phyloP scores from a whole-genome alignment of 2,329 filamentous ascomycete species.

The Aureobasidium sp. region DNA sequence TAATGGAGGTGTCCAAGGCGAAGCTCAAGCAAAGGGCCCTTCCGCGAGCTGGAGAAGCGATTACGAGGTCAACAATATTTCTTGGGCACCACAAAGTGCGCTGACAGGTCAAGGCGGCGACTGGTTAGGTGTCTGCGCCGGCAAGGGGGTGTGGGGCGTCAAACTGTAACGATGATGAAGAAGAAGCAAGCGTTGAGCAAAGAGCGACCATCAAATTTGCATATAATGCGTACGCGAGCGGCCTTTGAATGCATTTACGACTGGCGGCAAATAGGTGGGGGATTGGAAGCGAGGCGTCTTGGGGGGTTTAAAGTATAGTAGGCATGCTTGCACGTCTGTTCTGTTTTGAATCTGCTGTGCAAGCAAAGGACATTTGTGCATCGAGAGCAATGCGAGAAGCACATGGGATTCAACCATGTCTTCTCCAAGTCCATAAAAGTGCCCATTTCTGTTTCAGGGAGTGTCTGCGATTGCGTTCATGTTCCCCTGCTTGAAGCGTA shows the following conservation, averaged over 20 bases:
- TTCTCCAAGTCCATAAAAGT: not conserved
- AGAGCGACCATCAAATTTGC: constrained; percentile 6
- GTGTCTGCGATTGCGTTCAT: not conserved
- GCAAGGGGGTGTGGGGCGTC: constrained; percentile 75
- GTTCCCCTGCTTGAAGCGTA: not conserved
- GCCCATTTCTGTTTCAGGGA: not conserved
- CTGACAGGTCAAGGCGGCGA: constrained; percentile 65
- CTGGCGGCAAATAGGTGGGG: not conserved
- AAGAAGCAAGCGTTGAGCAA: not conserved
- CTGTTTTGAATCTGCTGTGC: not conserved
- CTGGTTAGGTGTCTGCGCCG: constrained; percentile 77
- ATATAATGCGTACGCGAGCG: constrained; percentile 4
- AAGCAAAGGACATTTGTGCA: not conserved
- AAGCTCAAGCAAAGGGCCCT: constrained; percentile 54
- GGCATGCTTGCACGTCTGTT: not conserved
- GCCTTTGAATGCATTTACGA: constrained; percentile 12
- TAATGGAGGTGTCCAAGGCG: constrained; percentile 18
- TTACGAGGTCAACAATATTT: constrained; percentile 78
- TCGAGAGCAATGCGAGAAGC: not conserved
- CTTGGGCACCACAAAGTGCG: constrained; percentile 70
- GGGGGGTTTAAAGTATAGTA: not conserved
- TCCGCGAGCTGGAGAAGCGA: constrained; percentile 77
- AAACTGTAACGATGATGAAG: constrained; percentile 35
- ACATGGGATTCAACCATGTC: not conserved
- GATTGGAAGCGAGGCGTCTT: constrained; percentile 9